Percentiles rank a stretch among this genome's conserved stretches.
Conservation (phyloP, 2,329 filamentous ascomycete species). For the Kalmusia sp. region DNA sequence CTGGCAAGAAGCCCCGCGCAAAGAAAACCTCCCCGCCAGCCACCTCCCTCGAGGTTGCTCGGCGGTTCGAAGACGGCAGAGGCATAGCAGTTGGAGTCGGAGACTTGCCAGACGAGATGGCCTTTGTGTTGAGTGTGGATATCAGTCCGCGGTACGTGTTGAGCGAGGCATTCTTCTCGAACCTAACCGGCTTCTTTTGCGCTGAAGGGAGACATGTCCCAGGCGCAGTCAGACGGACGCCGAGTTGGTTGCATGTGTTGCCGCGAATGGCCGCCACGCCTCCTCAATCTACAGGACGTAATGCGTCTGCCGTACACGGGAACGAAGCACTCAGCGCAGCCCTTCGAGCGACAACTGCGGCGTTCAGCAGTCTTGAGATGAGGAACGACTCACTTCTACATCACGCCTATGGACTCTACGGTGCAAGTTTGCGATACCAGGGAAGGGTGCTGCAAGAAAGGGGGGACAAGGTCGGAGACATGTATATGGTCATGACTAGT, state of each 20-base stretch:
- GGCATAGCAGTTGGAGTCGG: background rate
- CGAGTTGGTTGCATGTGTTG: conserved; percentile 27
- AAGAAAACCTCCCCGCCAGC: conserved; percentile 1
- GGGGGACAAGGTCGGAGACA: conserved; percentile 9
- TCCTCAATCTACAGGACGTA: background rate
- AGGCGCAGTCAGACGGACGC: conserved; percentile 11
- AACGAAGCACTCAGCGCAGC: conserved; percentile 21
- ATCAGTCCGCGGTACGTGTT: conserved; percentile 17
- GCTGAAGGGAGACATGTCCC: conserved; percentile 18
- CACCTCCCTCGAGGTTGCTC: conserved; percentile 1
- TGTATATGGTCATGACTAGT: conserved; percentile 28
- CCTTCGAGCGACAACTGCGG: conserved; percentile 23
- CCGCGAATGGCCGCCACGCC: conserved; percentile 15
- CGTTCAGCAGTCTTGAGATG: conserved; percentile 23
- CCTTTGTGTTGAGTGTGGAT: conserved; percentile 3
- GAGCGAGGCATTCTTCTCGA: conserved; percentile 25
- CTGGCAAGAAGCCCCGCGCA: conserved; percentile 9
- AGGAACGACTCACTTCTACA: conserved; percentile 18
- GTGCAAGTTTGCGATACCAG: conserved; percentile 17
- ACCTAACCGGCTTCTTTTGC: conserved; percentile 24
- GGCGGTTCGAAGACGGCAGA: background rate
- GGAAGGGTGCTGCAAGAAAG: conserved; percentile 11
- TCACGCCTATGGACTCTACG: conserved; percentile 23
- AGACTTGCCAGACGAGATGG: conserved; percentile 8
- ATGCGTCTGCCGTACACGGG: background rate